Evolutionary conservation across 495 filamentous ascomycete species (phyloP), one percentile per base, ranked within the genome.

Genomic region (Hypoxylon intermedium): DNA sequence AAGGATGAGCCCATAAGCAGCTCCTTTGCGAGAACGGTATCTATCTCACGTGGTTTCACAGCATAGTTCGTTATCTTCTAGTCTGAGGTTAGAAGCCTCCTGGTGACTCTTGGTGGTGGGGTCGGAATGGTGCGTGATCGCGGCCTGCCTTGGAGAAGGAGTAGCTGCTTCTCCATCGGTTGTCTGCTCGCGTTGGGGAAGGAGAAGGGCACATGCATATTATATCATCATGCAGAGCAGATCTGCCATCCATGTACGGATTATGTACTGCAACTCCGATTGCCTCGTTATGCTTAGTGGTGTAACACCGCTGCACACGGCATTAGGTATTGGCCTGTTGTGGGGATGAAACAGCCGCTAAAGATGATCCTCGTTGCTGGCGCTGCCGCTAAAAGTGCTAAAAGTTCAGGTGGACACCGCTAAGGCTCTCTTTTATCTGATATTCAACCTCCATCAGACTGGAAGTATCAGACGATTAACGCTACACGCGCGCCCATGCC

Each of bases 181-280:
- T 43, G 38, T 38, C 43, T 38, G 18, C 28, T 45, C 13, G 9
- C 16, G 46, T 52, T 52, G 56, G 56, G 31, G 48, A 38, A 59
- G 21, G 2, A 18, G 24, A 40, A 42, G 2, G 18, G 43, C 60
- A 58, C 53, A 57, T 63, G 47, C 31, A 33, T 16, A 58, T 48
- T 52, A 53, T 53, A 51, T 63, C 52, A 51, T 52, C 53, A 43
- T 45, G 52, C 44, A 20, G 23, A 15, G 34, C 34, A 45, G 58
- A 50, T 51, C 52, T 44, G 16, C 40, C 6, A 16, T 13, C 9
- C 15, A 4, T 11, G n/a, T 13, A 37, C 3, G n/a, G n/a, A n/a
- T n/a, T n/a, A 15, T 5, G 12, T 37, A 37, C 12, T 15, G 12
- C 12, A 13, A 11, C 31, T 30, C 31, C 31, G 12, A 11, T 11